These are phyloP conservation scores for Lepiota brunneoincarnata DNA, from an alignment of 768 basidiomycete species.

Conservation along the genomic window DNA sequence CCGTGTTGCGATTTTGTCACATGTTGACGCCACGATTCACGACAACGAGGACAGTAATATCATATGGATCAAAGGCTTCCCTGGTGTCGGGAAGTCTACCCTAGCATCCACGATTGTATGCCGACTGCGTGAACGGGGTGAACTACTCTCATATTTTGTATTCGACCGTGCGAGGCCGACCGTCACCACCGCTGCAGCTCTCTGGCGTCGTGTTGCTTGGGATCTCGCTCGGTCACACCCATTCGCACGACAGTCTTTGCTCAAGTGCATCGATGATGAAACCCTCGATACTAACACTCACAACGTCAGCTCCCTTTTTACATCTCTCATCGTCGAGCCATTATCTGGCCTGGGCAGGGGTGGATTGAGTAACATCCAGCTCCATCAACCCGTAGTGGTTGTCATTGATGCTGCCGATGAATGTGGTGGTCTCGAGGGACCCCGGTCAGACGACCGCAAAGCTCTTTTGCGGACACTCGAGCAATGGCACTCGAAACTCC, in stretches of 20 bases:
- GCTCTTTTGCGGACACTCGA: constrained; percentile 20
- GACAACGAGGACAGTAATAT: constrained; percentile 18
- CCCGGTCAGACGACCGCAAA: constrained; percentile 14
- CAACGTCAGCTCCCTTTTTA: constrained; percentile 16
- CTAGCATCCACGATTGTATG: constrained; percentile 15
- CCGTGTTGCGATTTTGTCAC: constrained; percentile 4
- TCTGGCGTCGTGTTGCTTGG: constrained; percentile 19
- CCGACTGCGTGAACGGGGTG: not conserved
- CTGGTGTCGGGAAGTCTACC: constrained; percentile 23
- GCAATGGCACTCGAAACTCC: constrained; percentile 18
- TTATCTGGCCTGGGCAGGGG: too few species aligned
- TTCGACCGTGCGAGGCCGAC: constrained; percentile 16
- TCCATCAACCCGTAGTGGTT: constrained; percentile 16
- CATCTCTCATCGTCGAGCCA: constrained; percentile 18
- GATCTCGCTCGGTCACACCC: constrained; percentile 19
- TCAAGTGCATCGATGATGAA: constrained; percentile 15
- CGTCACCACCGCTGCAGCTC: constrained; percentile 8
- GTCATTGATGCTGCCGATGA: constrained; percentile 31
- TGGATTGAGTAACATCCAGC: constrained; percentile 4
- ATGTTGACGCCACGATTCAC: constrained; percentile 11
- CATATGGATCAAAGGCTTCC: constrained; percentile 20
- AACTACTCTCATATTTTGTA: constrained; percentile 15
- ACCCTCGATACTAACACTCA: constrained; percentile 14
- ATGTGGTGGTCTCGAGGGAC: constrained; percentile 19
- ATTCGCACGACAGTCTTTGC: constrained; percentile 10